These are phyloP conservation scores for Desmodesmus armatus DNA, from an alignment of 139 green algal genomes.

Conservation along the genomic window DNA sequence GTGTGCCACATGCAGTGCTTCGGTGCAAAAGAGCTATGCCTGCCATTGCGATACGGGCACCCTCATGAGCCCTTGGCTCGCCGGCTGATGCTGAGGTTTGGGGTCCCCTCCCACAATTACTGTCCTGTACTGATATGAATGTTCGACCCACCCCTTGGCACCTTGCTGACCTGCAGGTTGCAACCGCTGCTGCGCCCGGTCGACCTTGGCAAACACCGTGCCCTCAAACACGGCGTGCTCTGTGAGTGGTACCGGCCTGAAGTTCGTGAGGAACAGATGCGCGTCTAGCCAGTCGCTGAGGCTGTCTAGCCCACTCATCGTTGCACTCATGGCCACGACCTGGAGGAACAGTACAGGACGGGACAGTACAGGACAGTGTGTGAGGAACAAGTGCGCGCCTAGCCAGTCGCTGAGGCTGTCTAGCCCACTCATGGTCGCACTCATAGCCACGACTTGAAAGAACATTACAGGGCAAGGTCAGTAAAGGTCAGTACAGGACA, in stretches of 20 bases:
- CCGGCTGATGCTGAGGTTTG: too few species aligned
- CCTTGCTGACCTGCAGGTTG: not conserved
- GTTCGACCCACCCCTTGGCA: too few species aligned
- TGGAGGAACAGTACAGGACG: too few species aligned
- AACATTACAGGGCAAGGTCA: not conserved
- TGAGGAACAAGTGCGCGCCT: conserved; percentile 84
- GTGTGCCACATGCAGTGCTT: not conserved
- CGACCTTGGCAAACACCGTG: conserved; percentile 36
- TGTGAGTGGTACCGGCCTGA: conserved; percentile 83
- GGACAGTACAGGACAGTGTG: conserved; percentile 74
- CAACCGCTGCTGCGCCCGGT: not conserved
- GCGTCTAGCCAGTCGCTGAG: conserved; percentile 91
- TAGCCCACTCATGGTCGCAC: conserved; percentile 94
- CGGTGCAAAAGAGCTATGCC: not conserved
- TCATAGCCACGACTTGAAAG: conserved; percentile 97
- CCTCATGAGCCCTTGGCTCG: too few species aligned
- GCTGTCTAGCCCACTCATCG: conserved; percentile 87
- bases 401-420: conserved; percentile 88
- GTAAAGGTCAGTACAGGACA: too few species aligned
- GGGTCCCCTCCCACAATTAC: too few species aligned
- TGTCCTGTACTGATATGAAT: too few species aligned
- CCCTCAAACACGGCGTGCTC: conserved; percentile 44
- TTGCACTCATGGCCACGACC: conserved; percentile 97
- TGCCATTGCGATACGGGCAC: too few species aligned
- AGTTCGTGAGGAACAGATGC: conserved; percentile 86